A percentile compares a stretch with the other conserved stretches of the same genome.
Evolutionary conservation across 1,139 yeast species (phyloP).

Genomic region (Entelexis paramagnoliae): DNA sequence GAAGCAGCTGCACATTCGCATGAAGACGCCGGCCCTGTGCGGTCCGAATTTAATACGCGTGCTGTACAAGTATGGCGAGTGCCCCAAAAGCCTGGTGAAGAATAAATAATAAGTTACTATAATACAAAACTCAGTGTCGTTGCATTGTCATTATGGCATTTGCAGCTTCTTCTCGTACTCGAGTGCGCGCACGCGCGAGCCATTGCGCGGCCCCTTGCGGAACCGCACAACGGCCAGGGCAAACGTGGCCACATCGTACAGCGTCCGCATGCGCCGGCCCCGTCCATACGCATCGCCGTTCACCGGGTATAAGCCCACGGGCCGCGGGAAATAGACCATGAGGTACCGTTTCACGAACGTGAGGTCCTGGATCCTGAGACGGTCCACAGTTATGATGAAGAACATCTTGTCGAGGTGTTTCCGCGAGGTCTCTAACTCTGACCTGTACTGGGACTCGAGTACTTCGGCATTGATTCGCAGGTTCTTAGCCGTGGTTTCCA

Average conservation of each 20-base stretch:
- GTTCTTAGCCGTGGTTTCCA: background rate
- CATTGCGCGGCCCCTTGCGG: background rate
- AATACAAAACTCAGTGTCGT: background rate
- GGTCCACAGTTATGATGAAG: slow-evolving; percentile 1
- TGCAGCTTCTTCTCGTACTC: slow-evolving; percentile 2
- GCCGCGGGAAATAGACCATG: slow-evolving; percentile 5
- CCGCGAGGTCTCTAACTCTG: background rate
- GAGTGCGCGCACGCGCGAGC: background rate
- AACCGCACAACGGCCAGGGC: slow-evolving; percentile 5
- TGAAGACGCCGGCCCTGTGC: no score
- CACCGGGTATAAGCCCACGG: background rate
- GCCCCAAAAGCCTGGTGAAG: no score
- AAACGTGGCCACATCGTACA: slow-evolving; percentile 4
- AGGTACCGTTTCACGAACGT: slow-evolving; percentile 6
- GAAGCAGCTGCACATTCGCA: no score
- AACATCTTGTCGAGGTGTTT: background rate
- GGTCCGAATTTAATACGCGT: no score
- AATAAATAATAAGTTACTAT: background rate
- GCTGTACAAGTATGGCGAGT: no score
- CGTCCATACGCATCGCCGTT: background rate
- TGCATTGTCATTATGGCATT: background rate
- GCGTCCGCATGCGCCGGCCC: background rate
- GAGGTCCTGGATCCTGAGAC: slow-evolving; percentile 2
- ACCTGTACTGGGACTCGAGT: background rate
- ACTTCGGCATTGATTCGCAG: background rate